Base-by-base conservation (phyloP, 768 basidiomycete species). In the Boletellus sp. region DNA sequence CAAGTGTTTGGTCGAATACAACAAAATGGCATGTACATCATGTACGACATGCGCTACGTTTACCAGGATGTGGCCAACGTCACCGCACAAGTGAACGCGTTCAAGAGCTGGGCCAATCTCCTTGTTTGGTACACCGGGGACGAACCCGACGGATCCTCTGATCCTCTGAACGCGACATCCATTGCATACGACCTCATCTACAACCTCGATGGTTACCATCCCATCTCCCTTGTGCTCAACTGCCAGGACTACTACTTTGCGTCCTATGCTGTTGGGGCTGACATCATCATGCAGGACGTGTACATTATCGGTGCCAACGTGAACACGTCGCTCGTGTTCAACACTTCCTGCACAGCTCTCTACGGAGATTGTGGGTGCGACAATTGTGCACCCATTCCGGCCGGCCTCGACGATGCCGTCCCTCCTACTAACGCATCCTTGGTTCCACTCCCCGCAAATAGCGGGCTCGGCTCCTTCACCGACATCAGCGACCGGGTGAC, bases 11-110 rank as follows among this genome's bases (percentile, higher is more conserved):
- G 85, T 58, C 72, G 75, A 32, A 85, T 88, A 80, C 78, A 85
- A 60, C 76, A 83, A 51, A 78, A 81, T 0, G 78, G 78, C 0
- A 16, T 65, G 41, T 90, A 84, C 58, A 72, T 90, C 40, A 87
- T 90, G 80, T 91, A 89, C 56, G 87, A 90, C 62, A 88, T 91
- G 88, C 78, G 87, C 53, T 73, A 67, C 78, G 74, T 73, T 1
- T 90, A 89, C 70, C 78, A 75, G 73, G 79, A 89, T 58, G 56
- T 68, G 11, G 73, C 77, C 20, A 73, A 77, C 4, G 80, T 90
- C 20, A 79, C 77, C 0, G 75, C 75, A 37, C 76, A 90, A 67
- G 87, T 90, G 17, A 81, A 83, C 54, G 69, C 66, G 33, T 76
- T 88, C 69, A 87, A 86, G 62, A 76, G 74, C 31, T 77, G 84